Evolutionary conservation across 345 rosid species (phyloP).

Genomic region (Populus euphratica): DNA sequence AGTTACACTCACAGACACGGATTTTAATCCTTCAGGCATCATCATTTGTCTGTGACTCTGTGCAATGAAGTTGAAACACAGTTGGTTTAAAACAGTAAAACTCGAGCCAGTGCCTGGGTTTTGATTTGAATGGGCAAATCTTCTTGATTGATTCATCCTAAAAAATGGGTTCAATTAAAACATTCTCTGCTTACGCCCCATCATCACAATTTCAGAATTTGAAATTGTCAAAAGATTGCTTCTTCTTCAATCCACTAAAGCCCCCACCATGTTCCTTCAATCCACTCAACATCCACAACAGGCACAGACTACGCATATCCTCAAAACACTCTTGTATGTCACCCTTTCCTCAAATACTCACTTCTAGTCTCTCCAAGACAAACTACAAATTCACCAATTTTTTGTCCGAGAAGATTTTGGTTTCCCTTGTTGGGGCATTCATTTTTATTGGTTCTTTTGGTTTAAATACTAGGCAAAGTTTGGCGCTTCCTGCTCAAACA

Average conservation of each 20-base stretch:
- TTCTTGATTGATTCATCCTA: not conserved
- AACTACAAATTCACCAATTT: constrained; percentile 5
- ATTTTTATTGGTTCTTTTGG: constrained; percentile 45
- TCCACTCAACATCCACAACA: constrained; percentile 10
- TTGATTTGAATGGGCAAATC: not conserved
- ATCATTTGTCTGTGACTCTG: not conserved
- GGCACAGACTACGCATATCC: constrained; percentile 21
- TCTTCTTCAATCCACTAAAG: not conserved
- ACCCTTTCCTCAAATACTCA: constrained; percentile 13
- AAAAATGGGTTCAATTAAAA: constrained; percentile 21
- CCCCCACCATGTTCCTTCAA: not conserved
- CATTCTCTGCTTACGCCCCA: not conserved
- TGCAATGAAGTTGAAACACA: not conserved
- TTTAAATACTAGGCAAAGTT: constrained; percentile 37
- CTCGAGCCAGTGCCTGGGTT: not conserved
- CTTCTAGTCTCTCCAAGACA: constrained; percentile 21
- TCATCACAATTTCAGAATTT: constrained; percentile 3
- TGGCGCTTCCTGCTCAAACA: constrained; percentile 40
- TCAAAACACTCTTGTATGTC: constrained; percentile 16
- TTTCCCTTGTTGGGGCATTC: constrained; percentile 57
- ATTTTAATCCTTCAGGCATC: not conserved
- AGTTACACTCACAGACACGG: not conserved
- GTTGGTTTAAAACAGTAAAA: not conserved
- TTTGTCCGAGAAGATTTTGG: constrained; percentile 37
- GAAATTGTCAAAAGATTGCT: not conserved